Percentiles rank a stretch among this genome's conserved stretches.
Evolutionary conservation across 306 rosid genomes (phyloP).

Genomic region (Inga laurina): DNA sequence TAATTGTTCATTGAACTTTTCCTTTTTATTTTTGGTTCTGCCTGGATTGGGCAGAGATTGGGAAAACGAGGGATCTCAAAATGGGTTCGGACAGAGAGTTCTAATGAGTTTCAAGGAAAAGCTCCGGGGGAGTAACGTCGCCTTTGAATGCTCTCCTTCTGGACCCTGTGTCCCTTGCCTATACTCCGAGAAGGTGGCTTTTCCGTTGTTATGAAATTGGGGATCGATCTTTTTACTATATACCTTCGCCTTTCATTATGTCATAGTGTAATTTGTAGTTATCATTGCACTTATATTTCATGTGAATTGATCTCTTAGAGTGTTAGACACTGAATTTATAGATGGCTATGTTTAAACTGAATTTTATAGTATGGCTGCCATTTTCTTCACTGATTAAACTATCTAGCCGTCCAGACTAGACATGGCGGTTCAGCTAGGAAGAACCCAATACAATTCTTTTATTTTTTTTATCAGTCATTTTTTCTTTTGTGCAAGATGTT

Average conservation of each 20-base stretch:
- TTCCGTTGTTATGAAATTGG: background rate
- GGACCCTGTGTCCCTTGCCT: constrained; percentile 93
- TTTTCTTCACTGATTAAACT: constrained; percentile 12
- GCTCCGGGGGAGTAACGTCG: constrained; percentile 62
- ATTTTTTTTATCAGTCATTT: background rate
- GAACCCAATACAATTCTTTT: background rate
- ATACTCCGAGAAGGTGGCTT: constrained; percentile 78
- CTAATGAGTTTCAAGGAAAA: constrained; percentile 73
- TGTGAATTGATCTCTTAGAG: background rate
- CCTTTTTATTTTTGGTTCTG: background rate
- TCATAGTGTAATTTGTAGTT: background rate
- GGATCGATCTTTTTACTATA: background rate
- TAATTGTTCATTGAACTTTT: background rate
- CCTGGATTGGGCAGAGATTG: constrained; percentile 45
- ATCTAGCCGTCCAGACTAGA: background rate
- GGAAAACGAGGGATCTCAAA: constrained; percentile 35
- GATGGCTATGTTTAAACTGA: background rate
- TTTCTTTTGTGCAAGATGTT: constrained; percentile 1
- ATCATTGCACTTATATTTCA: background rate
- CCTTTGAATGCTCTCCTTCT: constrained; percentile 86
- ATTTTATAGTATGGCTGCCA: background rate
- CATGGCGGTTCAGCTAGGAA: background rate
- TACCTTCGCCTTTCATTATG: background rate
- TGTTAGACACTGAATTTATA: background rate
- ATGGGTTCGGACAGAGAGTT: constrained; percentile 57